These are phyloP conservation scores for Tricholoma saponaceum DNA, from an alignment of 768 basidiomycete genomes.

Conservation along the genomic window DNA sequence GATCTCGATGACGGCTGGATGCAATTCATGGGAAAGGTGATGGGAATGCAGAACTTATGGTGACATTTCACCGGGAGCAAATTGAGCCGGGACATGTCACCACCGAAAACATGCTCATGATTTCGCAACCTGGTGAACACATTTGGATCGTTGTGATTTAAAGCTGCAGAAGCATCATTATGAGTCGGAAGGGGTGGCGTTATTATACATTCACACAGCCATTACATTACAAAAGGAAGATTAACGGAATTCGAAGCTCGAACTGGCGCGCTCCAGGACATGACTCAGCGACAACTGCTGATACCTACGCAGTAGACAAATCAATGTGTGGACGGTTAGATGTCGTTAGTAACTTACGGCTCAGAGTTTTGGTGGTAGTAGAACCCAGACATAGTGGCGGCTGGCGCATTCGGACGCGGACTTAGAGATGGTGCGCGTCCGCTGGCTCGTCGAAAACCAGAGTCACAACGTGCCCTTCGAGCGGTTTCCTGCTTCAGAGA, in stretches of 20 bases:
- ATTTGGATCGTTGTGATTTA: neutral
- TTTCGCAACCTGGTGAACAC: too few relatives aligned
- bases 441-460: constrained; percentile 36
- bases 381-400: constrained; percentile 83
- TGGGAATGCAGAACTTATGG: neutral
- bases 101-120: too few relatives aligned
- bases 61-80: neutral
- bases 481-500: constrained; percentile 32
- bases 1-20: neutral
- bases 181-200: neutral
- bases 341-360: constrained; percentile 53
- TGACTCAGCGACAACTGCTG: constrained; percentile 85
- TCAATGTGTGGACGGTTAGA: neutral
- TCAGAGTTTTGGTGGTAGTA: constrained; percentile 94
- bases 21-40: neutral
- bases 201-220: constrained; percentile 3
- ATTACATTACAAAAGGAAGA: constrained; percentile 13
- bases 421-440: constrained; percentile 46
- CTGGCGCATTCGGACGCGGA: constrained; percentile 41
- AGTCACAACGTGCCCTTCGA: constrained; percentile 39
- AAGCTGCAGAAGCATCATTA: neutral
- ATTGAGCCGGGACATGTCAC: too few relatives aligned
- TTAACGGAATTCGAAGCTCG: constrained; percentile 87
- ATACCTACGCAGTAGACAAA: constrained; percentile 43
- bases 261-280: constrained; percentile 66